Percentiles rank a stretch among this genome's conserved stretches.
Evolutionary conservation across 163 green algal species (phyloP).

Genomic region (Chloromonas sp.): DNA sequence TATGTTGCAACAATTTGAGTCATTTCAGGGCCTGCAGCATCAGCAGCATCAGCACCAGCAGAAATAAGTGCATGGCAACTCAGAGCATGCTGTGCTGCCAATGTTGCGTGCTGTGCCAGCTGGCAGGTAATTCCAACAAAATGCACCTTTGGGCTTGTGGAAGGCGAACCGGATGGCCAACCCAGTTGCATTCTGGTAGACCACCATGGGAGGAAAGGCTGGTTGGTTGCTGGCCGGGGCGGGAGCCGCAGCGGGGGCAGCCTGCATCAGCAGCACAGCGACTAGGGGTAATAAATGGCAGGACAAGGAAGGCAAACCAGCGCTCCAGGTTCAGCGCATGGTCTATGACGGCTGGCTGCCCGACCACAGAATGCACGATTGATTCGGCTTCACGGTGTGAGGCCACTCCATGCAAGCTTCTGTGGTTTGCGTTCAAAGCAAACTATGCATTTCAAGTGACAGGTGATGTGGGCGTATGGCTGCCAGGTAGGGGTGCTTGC

Average conservation of each 20-base stretch:
- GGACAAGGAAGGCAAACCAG: no score
- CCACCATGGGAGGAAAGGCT: slow-evolving; percentile 32
- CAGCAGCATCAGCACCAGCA: not conserved
- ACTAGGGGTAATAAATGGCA: no score
- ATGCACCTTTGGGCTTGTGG: slow-evolving; percentile 35
- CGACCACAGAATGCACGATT: no score
- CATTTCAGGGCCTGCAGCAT: not conserved
- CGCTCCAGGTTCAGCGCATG: no score
- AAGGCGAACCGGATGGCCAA: slow-evolving; percentile 58
- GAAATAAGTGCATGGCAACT: not conserved
- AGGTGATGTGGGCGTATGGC: not conserved
- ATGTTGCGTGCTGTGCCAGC: not conserved
- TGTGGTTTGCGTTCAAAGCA: no score
- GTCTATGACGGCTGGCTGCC: no score
- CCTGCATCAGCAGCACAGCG: no score
- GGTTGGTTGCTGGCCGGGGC: not conserved
- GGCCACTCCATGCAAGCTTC: no score
- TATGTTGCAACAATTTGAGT: slow-evolving; percentile 69
- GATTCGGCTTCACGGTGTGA: no score
- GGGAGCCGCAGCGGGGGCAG: slow-evolving; percentile 12
- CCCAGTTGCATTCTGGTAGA: slow-evolving; percentile 44
- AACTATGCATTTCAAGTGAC: no score
- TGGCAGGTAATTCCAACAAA: not conserved
- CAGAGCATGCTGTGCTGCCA: not conserved
- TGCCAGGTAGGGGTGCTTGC: not conserved